Evolutionary conservation across 352 stramenopile genomes (phyloP), one percentile per base, ranked within the genome.

Genomic region (Halophytophthora polymorphica): DNA sequence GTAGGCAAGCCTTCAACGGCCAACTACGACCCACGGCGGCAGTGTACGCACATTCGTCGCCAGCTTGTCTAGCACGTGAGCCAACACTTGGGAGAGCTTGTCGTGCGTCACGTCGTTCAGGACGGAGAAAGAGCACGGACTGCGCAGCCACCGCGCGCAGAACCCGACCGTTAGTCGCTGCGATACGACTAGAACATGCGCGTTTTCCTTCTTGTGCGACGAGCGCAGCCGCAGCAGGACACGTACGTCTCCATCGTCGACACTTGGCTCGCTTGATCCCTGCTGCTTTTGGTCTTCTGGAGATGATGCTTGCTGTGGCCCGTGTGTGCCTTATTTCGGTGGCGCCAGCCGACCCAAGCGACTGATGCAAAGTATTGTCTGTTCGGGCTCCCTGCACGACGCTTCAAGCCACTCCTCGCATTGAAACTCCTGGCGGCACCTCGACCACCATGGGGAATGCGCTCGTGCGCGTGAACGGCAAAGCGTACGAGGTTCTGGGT

Each of bases 61-160:
- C 49, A 82, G 73, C 45, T 77, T 78, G 39, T 81, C 73, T 34
- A 89, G 55, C 43, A 89, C 69, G 47, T 81, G 71, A 29, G 60
- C 39, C 21, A 89, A 55, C 45, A 89, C 56, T 31, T 79, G 75
- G 19, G 53, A 49, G 38, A 89, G 50, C 34, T 73, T 83, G 23
- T 84, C 73, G 29, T 56, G 60, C 38, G 54, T 45, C 37, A 86
- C 62, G 48, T 45, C 56, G 31, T 87, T 89, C 6, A 89, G 50
- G 14, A 72, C 45, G 3, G 29, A 35, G 21, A 43, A 67, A 14
- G 51, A 50, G 23, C 49, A 22, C 2, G 19, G 33, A 17, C 60
- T 69, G 53, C 23, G 45, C 7, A 40, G 38, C 38, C 21, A 18
- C 31, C 43, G 18, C 12, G 6, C 6, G 12, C 29, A 34, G 12